Evolutionary conservation across 192 early-diverging fungal species (phyloP).

Genomic region (Coemansia sp.): DNA sequence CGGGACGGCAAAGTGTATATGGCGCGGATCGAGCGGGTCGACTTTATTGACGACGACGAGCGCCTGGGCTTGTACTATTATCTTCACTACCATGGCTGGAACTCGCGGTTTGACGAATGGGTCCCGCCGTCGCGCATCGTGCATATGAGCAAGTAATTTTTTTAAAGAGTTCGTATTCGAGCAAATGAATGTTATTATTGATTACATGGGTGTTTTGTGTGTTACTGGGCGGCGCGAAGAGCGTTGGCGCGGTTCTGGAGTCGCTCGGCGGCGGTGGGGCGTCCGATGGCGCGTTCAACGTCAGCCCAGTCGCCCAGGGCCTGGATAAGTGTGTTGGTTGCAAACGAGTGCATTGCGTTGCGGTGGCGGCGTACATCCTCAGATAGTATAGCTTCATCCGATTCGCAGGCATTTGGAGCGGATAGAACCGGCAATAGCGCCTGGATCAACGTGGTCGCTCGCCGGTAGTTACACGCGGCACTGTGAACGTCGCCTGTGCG

Average conservation of each 20-base stretch:
- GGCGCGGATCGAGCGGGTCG: constrained; percentile 21
- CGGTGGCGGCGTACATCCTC: neutral
- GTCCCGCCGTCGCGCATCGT: constrained; percentile 43
- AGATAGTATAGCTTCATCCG: neutral
- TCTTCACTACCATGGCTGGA: constrained; percentile 45
- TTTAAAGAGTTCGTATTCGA: neutral
- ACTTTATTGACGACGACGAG: constrained; percentile 15
- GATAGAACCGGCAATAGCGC: neutral
- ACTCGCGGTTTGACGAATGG: constrained; percentile 42
- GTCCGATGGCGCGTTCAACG: neutral
- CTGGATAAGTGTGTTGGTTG: neutral
- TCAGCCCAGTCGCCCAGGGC: neutral
- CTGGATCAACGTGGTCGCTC: constrained; percentile 17
- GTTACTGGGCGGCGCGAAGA: no score
- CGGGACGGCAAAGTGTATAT: constrained; percentile 35
- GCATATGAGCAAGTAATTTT: neutral
- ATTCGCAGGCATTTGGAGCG: neutral
- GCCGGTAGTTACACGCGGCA: constrained; percentile 13
- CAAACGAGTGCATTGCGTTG: neutral
- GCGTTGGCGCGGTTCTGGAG: no score
- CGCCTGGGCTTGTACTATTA: constrained; percentile 40
- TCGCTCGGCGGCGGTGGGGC: neutral
- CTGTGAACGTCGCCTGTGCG: constrained; percentile 15
- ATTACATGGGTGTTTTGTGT: neutral
- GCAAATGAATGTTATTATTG: neutral